Base-by-base conservation (phyloP, 306 rosid species). In the Rosa persica region DNA sequence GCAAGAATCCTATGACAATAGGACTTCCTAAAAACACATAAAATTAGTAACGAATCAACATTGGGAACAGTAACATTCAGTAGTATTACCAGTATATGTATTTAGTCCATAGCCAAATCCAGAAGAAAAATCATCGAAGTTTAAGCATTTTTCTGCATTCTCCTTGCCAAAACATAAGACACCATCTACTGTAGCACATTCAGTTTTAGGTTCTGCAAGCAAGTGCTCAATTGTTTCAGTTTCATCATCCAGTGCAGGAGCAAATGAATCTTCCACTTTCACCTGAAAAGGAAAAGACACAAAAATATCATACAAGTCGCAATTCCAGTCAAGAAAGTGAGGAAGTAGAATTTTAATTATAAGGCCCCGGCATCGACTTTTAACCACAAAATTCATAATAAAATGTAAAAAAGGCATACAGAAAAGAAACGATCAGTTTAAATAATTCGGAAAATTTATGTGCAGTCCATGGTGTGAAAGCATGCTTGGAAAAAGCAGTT, bases 121-220 rank as follows among this genome's bases (percentile, higher is more conserved):
- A 78, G 58, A 30, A 20, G 89, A 77, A 81, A 88, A 78, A 60
- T 84, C 87, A 77, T 82, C 90, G 72, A 77, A 42, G 70, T 70
- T 83, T 73, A 80, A 79, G 84, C 84, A 65, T 76, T 82, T 85
- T 74, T 76, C 90, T 65, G 43, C 82, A 70, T 67, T 84, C 57
- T 81, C 84, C 81, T 87, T 82, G 44, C 83, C 85, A 79, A 78
- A 83, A 73, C 76, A 74, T 70, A 86, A 79, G 52, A 85, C 80
- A 55, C 88, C 86, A 85, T 90, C 87, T 70, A 85, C 75, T 4
- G 90, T 82, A 76, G 74, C 88, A 49, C 81, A 79, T 66, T 91
- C 89, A 55, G 61, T 86, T 87, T 84, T 87, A 43, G 91, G 92
- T 76, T 89, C 94, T 67, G 84, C 88, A 67, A 84, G 88, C 77